Percentiles rank a stretch among this genome's conserved stretches.
Conservation (phyloP, 495 filamentous ascomycete genomes). For the Xylaria palmicola region DNA sequence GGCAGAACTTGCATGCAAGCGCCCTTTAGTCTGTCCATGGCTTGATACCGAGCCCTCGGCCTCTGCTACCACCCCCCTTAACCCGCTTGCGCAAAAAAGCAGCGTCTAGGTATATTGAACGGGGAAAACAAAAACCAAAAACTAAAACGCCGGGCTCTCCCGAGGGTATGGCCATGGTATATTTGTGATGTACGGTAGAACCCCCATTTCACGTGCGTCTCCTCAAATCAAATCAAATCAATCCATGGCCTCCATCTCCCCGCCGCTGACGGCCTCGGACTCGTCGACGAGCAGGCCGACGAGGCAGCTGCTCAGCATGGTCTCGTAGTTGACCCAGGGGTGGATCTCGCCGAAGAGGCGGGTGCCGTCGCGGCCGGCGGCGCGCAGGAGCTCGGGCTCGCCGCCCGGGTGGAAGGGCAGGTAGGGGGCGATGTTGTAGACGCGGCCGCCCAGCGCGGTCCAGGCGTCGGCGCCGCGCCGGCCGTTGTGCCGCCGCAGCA, state of each 20-base stretch:
- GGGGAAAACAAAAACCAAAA: too few relatives aligned
- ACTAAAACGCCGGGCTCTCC: too few relatives aligned
- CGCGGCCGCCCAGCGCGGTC: conserved; percentile 80
- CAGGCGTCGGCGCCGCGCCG: conserved; percentile 82
- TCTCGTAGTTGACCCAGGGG: conserved; percentile 98
- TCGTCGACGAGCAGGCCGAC: conserved; percentile 85
- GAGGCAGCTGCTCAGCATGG: conserved; percentile 81
- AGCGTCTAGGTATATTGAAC: too few relatives aligned
- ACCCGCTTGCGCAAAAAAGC: too few relatives aligned
- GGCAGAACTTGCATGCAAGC: too few relatives aligned
- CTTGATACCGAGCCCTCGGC: too few relatives aligned
- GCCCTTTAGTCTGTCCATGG: too few relatives aligned
- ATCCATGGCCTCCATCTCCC: conserved; percentile 67
- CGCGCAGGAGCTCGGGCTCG: conserved; percentile 77
- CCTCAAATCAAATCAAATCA: too few relatives aligned
- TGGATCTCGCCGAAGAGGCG: conserved; percentile 89
- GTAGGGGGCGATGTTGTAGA: conserved; percentile 94
- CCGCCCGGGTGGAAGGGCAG: conserved; percentile 89
- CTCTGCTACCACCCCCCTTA: too few relatives aligned
- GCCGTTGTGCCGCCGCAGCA: conserved; percentile 72
- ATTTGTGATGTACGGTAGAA: too few relatives aligned
- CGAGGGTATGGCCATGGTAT: too few relatives aligned
- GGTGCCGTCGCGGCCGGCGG: conserved; percentile 73
- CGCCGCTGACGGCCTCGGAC: conserved; percentile 53
- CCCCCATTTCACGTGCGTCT: too few relatives aligned